These are phyloP conservation scores for Neofusicoccum parvum DNA, from an alignment of 2,329 filamentous ascomycete species.

Conservation along the genomic window DNA sequence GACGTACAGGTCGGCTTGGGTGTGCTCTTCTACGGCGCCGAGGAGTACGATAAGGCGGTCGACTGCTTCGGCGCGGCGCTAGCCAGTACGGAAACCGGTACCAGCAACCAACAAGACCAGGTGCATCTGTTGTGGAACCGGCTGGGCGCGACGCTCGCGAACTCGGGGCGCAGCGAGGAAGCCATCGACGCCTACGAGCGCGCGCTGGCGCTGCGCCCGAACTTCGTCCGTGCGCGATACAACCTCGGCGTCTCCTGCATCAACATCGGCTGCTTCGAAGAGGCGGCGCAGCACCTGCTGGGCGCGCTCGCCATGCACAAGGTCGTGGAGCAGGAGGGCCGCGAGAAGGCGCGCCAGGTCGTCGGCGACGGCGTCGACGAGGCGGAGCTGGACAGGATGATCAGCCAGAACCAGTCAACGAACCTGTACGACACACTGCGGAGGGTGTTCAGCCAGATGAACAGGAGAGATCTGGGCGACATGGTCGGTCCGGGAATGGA, in stretches of 20 bases:
- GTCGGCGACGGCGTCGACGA: constrained; percentile 65
- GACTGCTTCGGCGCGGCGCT: constrained; percentile 96
- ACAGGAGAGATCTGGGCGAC: constrained; percentile 81
- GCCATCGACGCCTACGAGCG: constrained; percentile 96
- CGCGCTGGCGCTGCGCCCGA: constrained; percentile 84
- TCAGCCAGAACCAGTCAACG: constrained; percentile 93
- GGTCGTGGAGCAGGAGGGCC: constrained; percentile 81
- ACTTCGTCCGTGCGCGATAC: constrained; percentile 96
- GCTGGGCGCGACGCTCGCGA: constrained; percentile 91
- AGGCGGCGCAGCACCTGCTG: constrained; percentile 90
- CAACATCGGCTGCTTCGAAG: constrained; percentile 92
- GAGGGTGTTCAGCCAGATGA: constrained; percentile 97
- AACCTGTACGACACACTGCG: constrained; percentile 94
- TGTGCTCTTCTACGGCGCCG: constrained; percentile 94
- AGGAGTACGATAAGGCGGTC: constrained; percentile 97
- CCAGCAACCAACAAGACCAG: constrained; percentile 80
- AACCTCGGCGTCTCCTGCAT: constrained; percentile 97
- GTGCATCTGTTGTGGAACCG: constrained; percentile 97
- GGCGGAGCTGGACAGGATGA: constrained; percentile 79
- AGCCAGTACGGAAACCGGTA: constrained; percentile 79
- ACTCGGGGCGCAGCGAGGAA: constrained; percentile 90
- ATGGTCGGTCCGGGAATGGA: constrained; percentile 88
- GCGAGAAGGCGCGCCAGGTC: constrained; percentile 81
- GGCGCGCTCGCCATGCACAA: constrained; percentile 95
- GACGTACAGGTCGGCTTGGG: constrained; percentile 97